A percentile compares a stretch with the other conserved stretches of the same genome.
Conservation (phyloP, 1,284 basidiomycete genomes). For the Ustilago cynodontis region DNA sequence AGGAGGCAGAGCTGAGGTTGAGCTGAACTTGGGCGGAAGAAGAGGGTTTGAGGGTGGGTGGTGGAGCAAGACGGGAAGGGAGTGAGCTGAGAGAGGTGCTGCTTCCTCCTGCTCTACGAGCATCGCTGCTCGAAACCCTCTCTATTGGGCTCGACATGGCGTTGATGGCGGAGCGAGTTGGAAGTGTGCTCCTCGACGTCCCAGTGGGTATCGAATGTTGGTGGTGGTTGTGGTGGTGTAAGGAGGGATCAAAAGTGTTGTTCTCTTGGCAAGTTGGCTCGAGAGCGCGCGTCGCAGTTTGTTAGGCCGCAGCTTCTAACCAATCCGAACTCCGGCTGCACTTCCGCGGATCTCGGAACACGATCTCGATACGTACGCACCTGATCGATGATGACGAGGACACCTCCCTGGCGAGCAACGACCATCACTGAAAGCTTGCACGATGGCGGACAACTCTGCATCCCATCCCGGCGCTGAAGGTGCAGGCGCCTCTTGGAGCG, state of each 20-base stretch:
- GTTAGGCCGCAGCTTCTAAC: not conserved
- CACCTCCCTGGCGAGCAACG: not conserved
- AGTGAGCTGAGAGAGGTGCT: conserved; percentile 52
- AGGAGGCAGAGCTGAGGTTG: conserved; percentile 51
- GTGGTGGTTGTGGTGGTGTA: conserved; percentile 3
- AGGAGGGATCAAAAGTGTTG: conserved; percentile 6
- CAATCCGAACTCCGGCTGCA: not conserved
- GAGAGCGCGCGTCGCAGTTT: conserved; percentile 14
- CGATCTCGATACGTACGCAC: too few species aligned
- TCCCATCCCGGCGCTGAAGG: not conserved
- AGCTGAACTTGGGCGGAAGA: conserved; percentile 51
- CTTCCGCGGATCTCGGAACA: too few species aligned
- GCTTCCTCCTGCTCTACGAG: conserved; percentile 22
- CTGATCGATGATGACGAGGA: not conserved
- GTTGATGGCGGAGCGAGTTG: not conserved
- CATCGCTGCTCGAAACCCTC: conserved; percentile 26
- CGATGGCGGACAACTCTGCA: not conserved
- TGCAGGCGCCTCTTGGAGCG: not conserved
- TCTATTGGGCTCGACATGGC: conserved; percentile 42
- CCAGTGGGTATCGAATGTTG: not conserved
- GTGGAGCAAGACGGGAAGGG: conserved; percentile 36
- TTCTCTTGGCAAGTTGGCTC: conserved; percentile 20
- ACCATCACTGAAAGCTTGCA: not conserved
- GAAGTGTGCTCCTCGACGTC: conserved; percentile 5
- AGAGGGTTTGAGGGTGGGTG: conserved; percentile 43